phyloP scores from a whole-genome alignment of 2,329 filamentous ascomycete species.

The Gyromitra esculenta region DNA sequence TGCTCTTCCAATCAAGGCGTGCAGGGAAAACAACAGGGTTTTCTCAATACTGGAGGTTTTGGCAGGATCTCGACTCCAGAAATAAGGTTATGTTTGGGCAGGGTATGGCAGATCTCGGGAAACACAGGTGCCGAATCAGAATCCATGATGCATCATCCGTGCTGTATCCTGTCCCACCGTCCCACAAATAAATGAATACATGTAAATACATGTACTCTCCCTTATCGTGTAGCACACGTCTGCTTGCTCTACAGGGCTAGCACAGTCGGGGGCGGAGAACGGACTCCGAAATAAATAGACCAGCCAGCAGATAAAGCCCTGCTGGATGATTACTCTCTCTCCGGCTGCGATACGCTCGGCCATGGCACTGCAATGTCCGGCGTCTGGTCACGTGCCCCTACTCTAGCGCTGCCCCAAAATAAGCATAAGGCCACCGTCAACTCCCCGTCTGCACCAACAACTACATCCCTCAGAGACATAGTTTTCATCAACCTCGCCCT shows the following conservation, averaged over 20 bases:
- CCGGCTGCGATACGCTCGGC: not conserved
- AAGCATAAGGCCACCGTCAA: constrained; percentile 31
- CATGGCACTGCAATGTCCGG: not conserved
- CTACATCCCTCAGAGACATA: not conserved
- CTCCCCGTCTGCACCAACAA: constrained; percentile 1
- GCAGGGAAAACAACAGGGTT: no score
- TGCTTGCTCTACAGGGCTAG: not conserved
- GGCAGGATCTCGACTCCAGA: not conserved
- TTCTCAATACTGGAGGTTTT: not conserved
- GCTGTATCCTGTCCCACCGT: not conserved
- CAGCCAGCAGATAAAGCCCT: not conserved
- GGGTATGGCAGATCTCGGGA: not conserved
- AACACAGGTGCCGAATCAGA: not conserved
- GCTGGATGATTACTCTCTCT: not conserved
- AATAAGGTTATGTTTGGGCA: not conserved
- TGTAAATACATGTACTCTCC: no score
- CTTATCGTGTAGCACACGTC: not conserved
- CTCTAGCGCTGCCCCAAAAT: constrained; percentile 11
- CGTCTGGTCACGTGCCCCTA: not conserved
- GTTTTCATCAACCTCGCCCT: not conserved
- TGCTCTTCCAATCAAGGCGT: no score
- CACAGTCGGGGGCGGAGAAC: not conserved
- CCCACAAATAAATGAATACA: not conserved
- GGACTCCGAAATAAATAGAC: not conserved
- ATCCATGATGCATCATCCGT: not conserved